A percentile compares a stretch with the other conserved stretches of the same genome.
Evolutionary conservation across 352 stramenopile species (phyloP).

Genomic region (Globisporangium nagaii): DNA sequence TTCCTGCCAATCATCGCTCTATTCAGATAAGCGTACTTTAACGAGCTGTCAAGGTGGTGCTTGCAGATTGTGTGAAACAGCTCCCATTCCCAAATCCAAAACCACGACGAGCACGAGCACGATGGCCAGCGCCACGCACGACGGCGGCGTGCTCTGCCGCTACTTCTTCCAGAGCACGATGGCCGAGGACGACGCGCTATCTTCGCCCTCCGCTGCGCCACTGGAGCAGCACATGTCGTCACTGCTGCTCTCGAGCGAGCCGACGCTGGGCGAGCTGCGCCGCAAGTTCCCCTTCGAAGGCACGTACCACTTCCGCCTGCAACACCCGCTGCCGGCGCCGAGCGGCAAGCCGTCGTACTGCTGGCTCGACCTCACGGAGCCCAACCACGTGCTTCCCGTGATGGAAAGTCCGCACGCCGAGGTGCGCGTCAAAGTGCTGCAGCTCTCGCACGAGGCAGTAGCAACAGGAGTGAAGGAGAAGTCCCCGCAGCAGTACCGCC

Average conservation of each 20-base stretch:
- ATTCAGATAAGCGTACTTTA: background rate
- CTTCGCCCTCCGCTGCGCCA: background rate
- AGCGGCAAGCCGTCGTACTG: constrained; percentile 36
- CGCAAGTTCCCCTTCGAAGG: constrained; percentile 77
- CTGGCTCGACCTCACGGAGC: constrained; percentile 73
- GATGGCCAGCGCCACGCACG: constrained; percentile 1
- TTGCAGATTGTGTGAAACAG: background rate
- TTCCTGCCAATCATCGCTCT: background rate
- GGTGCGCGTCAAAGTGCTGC: constrained; percentile 73
- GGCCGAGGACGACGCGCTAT: constrained; percentile 30
- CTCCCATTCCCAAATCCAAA: background rate
- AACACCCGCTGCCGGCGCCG: constrained; percentile 20
- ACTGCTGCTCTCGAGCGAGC: constrained; percentile 54
- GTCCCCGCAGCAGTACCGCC: constrained; percentile 11
- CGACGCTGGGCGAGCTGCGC: constrained; percentile 57
- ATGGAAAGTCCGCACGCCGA: constrained; percentile 19
- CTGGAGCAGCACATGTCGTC: constrained; percentile 52
- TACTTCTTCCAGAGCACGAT: constrained; percentile 84
- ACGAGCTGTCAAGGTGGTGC: background rate
- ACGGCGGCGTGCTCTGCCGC: constrained; percentile 56
- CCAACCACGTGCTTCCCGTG: constrained; percentile 34
- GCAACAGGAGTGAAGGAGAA: background rate
- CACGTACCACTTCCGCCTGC: constrained; percentile 72
- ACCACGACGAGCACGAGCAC: background rate
- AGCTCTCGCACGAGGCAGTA: constrained; percentile 33